Evolutionary conservation across 495 filamentous ascomycete species (phyloP).

Genomic region (Lasiosphaeria ovina): DNA sequence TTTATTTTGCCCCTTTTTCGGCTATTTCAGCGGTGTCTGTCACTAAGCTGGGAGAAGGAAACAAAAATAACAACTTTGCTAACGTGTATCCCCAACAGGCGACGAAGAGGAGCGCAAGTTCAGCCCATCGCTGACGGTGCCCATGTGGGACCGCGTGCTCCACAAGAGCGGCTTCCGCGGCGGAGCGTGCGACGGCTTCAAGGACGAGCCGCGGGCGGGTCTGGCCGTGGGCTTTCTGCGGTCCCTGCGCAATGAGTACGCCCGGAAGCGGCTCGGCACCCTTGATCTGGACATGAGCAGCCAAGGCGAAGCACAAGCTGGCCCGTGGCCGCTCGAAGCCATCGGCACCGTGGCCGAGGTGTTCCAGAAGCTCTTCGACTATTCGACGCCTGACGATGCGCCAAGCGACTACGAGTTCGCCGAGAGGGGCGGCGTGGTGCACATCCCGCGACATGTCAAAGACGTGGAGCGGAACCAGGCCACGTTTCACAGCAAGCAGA

Average conservation of each 20-base stretch:
- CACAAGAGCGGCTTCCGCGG: constrained; percentile 27
- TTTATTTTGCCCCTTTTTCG: neutral
- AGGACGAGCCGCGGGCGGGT: constrained; percentile 24
- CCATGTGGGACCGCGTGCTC: constrained; percentile 33
- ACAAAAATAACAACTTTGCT: neutral
- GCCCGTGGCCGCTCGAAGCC: constrained; percentile 17
- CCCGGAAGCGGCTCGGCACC: constrained; percentile 25
- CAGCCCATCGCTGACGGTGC: constrained; percentile 29
- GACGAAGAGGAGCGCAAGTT: constrained; percentile 40
- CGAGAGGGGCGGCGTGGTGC: constrained; percentile 24
- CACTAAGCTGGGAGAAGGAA: too few relatives aligned
- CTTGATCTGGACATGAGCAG: constrained; percentile 30
- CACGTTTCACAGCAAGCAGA: constrained; percentile 20
- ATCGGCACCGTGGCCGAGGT: constrained; percentile 26
- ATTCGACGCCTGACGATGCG: constrained; percentile 5
- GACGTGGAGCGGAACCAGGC: constrained; percentile 33
- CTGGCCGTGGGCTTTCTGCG: constrained; percentile 35
- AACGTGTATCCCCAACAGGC: constrained; percentile 3
- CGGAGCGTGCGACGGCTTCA: too few relatives aligned
- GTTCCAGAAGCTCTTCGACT: constrained; percentile 23
- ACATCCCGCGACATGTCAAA: constrained; percentile 32
- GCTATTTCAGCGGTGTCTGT: too few relatives aligned
- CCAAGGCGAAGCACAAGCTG: constrained; percentile 4
- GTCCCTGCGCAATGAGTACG: constrained; percentile 32
- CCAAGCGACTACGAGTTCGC: constrained; percentile 32